phyloP scores from a whole-genome alignment of 177 flowering plant genomes.

The Vitis hybrid region DNA sequence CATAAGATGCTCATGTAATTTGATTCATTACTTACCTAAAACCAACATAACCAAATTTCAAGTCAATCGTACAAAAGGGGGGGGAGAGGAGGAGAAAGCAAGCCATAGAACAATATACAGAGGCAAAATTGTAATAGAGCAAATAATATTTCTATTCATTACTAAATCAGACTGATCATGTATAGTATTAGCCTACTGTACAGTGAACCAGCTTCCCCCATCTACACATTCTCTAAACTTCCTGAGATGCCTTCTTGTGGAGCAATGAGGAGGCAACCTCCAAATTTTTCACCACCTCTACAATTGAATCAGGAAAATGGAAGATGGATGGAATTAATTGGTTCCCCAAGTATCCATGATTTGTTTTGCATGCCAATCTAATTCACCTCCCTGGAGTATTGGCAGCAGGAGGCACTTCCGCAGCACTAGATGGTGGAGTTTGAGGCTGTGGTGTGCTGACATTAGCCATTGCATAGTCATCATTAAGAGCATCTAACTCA shows the following conservation, averaged over 20 bases:
- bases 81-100: background rate
- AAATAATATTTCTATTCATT: conserved; percentile 4
- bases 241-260: background rate
- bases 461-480: conserved; percentile 34
- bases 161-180: conserved; percentile 4
- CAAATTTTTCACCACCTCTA: conserved; percentile 6
- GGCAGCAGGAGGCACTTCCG: conserved; percentile 26
- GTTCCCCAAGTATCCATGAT: background rate
- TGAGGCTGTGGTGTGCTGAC: conserved; percentile 31
- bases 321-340: background rate
- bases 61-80: background rate
- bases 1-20: background rate
- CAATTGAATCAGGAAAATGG: background rate
- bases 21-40: background rate
- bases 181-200: conserved; percentile 13
- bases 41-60: background rate
- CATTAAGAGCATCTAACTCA: conserved; percentile 32
- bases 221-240: background rate
- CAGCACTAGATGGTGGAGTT: conserved; percentile 34
- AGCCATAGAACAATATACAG: conserved; percentile 9
- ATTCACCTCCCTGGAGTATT: conserved; percentile 20
- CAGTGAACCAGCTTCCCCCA: conserved; percentile 11
- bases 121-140: background rate
- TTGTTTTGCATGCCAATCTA: background rate
- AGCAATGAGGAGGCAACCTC: background rate